Base-by-base conservation (phyloP, 2,329 filamentous ascomycete genomes). In the Hortaea sp. region DNA sequence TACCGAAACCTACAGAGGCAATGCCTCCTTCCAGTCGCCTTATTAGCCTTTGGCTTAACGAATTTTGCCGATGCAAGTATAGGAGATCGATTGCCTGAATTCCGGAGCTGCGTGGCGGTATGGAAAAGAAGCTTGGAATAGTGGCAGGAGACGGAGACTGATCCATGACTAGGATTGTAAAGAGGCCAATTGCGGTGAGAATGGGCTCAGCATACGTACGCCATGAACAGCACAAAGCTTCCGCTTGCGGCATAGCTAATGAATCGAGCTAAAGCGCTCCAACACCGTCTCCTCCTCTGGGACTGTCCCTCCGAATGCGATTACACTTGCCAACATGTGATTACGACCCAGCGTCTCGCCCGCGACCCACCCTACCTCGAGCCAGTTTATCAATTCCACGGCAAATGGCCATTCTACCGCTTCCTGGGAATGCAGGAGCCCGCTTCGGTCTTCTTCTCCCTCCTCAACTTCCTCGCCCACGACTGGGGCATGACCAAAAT, bases 391-490 rank as follows among this genome's bases (percentile, higher is more conserved):
- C 92, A 98, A 69, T 98, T 89, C 73, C 88, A 98, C 71, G 92
- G 92, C 30, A 98, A 98, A 77, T 98, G 92, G 92, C 92, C 92
- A 35, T 98, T 98, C 70, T 75, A 82, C 66, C 85, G 92, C 55
- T 77, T 95, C 61, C 69, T 94, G 45, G 92, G 92, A 65, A 84
- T 95, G 72, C 92, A 98, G 70, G 92, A 98, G 70, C 88, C 90
- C 49, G 88, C 89, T 65, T 88, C 83, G 43, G 90, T 97, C 55
- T 73, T 95, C 61, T 98, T 95, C 75, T 94, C 86, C 54, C 74
- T 95, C 43, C 78, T 94, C 61, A 98, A 98, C 74, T 83, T 92
- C 60, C 77, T 83, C 56, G 90, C 89, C 10, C 92, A 98, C 71
- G 78, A 80, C 62, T 68, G 79, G 56, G 92, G 92, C 49, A 79